phyloP scores from a whole-genome alignment of 73 alveolate genomes.

The Blepharisma japonicum region DNA sequence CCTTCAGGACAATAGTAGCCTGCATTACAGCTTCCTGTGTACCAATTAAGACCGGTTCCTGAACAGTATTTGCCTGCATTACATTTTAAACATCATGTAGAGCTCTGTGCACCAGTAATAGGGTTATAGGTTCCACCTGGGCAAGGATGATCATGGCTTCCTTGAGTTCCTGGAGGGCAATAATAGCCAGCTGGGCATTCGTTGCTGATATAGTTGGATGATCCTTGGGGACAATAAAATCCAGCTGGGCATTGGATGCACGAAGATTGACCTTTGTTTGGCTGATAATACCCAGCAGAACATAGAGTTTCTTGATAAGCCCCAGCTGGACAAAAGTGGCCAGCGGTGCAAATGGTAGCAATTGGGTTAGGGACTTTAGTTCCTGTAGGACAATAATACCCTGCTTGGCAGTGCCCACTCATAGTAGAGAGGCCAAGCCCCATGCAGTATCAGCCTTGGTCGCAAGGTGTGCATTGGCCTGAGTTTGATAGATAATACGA shows the following conservation, averaged over 20 bases:
- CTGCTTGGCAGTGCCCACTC: slow-evolving; percentile 46
- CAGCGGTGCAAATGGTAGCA: slow-evolving; percentile 43
- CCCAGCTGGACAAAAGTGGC: slow-evolving; percentile 44
- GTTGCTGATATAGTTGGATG: slow-evolving; percentile 43
- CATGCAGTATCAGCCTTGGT: slow-evolving; percentile 46
- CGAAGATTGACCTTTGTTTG: slow-evolving; percentile 20
- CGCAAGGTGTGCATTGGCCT: slow-evolving; percentile 37
- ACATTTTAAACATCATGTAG: neutral
- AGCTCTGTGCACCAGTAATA: slow-evolving; percentile 26
- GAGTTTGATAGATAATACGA: neutral
- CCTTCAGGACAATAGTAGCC: slow-evolving; percentile 48
- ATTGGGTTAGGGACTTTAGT: slow-evolving; percentile 33
- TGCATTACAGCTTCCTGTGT: slow-evolving; percentile 28
- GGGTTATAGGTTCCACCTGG: slow-evolving; percentile 56
- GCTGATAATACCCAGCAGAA: slow-evolving; percentile 35
- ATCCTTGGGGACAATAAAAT: slow-evolving; percentile 48
- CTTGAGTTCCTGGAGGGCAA: slow-evolving; percentile 62
- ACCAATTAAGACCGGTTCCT: neutral
- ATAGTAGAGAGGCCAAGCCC: slow-evolving; percentile 29
- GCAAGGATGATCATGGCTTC: slow-evolving; percentile 63
- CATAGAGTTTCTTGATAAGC: slow-evolving; percentile 30
- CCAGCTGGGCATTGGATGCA: slow-evolving; percentile 61
- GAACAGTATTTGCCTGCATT: neutral
- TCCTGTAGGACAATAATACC: slow-evolving; percentile 46
- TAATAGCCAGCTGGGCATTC: slow-evolving; percentile 63